Percentiles rank a stretch among this genome's conserved stretches.
These are phyloP conservation scores for Groenewaldozyma salmanticensis DNA, from an alignment of 805 yeast species.

Conservation along the genomic window DNA sequence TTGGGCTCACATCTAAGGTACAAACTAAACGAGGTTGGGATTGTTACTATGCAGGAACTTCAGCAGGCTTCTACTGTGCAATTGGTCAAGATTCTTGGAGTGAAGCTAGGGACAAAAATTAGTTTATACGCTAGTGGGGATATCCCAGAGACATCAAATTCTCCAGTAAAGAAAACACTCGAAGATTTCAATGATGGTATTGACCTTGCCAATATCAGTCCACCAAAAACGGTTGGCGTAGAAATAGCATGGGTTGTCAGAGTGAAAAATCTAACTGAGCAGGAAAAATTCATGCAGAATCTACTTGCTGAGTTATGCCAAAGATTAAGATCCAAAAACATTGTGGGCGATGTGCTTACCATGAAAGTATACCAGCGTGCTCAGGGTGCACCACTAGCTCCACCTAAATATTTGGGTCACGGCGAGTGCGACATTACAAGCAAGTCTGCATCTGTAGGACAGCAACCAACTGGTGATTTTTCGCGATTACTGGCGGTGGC, in stretches of 20 bases:
- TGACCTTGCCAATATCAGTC: conserved; percentile 35
- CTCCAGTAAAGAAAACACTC: no score
- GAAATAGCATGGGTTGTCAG: conserved; percentile 91
- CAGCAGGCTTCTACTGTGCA: conserved; percentile 26
- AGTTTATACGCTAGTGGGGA: conserved; percentile 50
- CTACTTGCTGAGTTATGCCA: conserved; percentile 50
- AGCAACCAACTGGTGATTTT: not conserved
- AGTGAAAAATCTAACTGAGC: conserved; percentile 49
- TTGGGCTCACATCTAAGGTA: conserved; percentile 33
- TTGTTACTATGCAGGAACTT: conserved; percentile 33
- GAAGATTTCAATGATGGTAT: conserved; percentile 41
- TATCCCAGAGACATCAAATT: conserved; percentile 12
- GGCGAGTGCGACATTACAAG: conserved; percentile 64
- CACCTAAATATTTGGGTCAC: conserved; percentile 76
- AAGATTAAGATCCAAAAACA: conserved; percentile 39
- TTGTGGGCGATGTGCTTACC: conserved; percentile 48
- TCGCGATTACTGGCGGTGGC: not conserved
- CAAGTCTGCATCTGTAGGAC: conserved; percentile 40
- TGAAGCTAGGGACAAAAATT: conserved; percentile 58
- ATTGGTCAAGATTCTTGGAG: conserved; percentile 48
- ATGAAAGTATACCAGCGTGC: conserved; percentile 59
- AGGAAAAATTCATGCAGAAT: conserved; percentile 50
- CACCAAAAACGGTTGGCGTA: conserved; percentile 68
- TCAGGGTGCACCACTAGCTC: conserved; percentile 57
- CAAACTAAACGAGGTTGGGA: conserved; percentile 33